phyloP scores from a whole-genome alignment of 2,329 filamentous ascomycete genomes.

The Aspergillus sp. region DNA sequence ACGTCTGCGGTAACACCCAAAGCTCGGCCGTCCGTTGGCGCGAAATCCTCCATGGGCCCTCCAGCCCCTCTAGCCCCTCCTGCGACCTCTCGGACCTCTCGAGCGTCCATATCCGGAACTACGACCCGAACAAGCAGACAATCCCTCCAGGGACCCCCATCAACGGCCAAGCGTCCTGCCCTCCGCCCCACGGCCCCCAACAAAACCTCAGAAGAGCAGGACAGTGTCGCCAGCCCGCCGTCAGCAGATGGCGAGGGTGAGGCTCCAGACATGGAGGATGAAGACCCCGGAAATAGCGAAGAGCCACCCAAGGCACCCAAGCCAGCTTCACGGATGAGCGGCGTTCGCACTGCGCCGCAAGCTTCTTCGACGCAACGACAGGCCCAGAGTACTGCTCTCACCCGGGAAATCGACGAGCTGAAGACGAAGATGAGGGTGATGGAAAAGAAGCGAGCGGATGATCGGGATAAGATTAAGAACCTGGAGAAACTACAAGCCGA shows the following conservation, averaged over 20 bases:
- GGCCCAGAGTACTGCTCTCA: conserved; percentile 48
- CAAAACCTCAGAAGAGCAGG: conserved; percentile 26
- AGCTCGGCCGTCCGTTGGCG: conserved; percentile 55
- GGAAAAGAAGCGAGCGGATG: conserved; percentile 82
- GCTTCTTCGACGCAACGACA: conserved; percentile 41
- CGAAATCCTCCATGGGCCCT: conserved; percentile 67
- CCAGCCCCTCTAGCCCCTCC: conserved; percentile 47
- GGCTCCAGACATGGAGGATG: conserved; percentile 24
- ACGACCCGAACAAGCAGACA: conserved; percentile 33
- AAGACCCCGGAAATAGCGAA: conserved; percentile 19
- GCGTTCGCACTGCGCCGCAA: conserved; percentile 26
- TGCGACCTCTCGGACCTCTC: conserved; percentile 33
- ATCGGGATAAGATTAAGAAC: conserved; percentile 78
- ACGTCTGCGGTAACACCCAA: conserved; percentile 52
- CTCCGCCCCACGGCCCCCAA: conserved; percentile 28
- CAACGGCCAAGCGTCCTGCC: conserved; percentile 33
- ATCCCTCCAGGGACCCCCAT: conserved; percentile 24
- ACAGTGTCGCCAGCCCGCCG: conserved; percentile 22
- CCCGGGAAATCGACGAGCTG: conserved; percentile 77
- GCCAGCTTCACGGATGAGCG: conserved; percentile 23
- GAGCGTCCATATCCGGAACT: conserved; percentile 39
- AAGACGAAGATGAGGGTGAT: conserved; percentile 84
- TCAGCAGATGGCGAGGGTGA: conserved; percentile 32
- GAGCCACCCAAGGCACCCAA: conserved; percentile 20
- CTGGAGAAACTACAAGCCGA: conserved; percentile 70